Evolutionary conservation across 2,329 filamentous ascomycete genomes (phyloP).

Genomic region (Aspergillus fructus): DNA sequence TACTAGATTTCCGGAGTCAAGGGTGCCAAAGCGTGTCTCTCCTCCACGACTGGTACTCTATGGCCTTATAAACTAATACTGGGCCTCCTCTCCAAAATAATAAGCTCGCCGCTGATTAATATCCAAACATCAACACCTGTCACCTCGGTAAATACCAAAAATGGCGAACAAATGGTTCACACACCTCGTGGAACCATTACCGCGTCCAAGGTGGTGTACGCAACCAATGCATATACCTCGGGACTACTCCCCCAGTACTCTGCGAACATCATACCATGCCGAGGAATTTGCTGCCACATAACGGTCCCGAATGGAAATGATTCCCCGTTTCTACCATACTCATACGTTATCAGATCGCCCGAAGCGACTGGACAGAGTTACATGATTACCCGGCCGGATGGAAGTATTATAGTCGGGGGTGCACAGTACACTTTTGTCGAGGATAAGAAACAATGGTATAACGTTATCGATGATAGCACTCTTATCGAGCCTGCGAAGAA

Average conservation of each 20-base stretch:
- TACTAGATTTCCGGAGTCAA: slow-evolving; percentile 40
- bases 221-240: slow-evolving; percentile 83
- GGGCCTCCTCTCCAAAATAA: slow-evolving; percentile 63
- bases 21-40: slow-evolving; percentile 38
- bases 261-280: slow-evolving; percentile 72
- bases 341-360: slow-evolving; percentile 56
- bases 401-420: slow-evolving; percentile 63
- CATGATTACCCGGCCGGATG: slow-evolving; percentile 59
- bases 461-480: slow-evolving; percentile 45
- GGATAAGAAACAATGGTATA: slow-evolving; percentile 45
- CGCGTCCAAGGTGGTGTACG: slow-evolving; percentile 68
- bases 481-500: slow-evolving; percentile 51
- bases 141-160: slow-evolving; percentile 22
- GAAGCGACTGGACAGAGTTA: slow-evolving; percentile 58
- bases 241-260: slow-evolving; percentile 69
- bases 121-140: slow-evolving; percentile 56
- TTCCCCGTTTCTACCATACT: slow-evolving; percentile 42
- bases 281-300: slow-evolving; percentile 54
- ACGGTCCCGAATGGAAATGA: slow-evolving; percentile 25
- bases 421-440: slow-evolving; percentile 49
- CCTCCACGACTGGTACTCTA: slow-evolving; percentile 36
- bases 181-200: slow-evolving; percentile 62
- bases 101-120: slow-evolving; percentile 48
- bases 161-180: slow-evolving; percentile 59
- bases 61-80: slow-evolving; percentile 79